These are phyloP conservation scores for Mariannaea sp. DNA, from an alignment of 2,329 filamentous ascomycete genomes.

Conservation along the genomic window DNA sequence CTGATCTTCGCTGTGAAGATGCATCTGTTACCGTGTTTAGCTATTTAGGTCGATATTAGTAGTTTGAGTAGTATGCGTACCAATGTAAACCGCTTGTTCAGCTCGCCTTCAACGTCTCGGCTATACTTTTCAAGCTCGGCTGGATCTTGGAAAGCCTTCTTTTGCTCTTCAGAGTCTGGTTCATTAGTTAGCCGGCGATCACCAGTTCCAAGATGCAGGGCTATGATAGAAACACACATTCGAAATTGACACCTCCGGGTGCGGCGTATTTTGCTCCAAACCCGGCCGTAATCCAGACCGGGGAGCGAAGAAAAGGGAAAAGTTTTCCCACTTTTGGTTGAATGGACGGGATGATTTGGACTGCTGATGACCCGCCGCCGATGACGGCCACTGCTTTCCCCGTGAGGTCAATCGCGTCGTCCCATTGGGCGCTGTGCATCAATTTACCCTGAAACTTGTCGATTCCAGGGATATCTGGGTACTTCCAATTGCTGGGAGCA, in stretches of 20 bases:
- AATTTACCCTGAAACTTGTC: conserved; percentile 48
- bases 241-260: not conserved
- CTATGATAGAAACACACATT: not conserved
- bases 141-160: not conserved
- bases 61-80: too few species aligned
- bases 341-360: not conserved
- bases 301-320: not conserved
- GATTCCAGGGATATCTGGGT: conserved; percentile 57
- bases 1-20: not conserved
- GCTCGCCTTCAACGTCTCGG: not conserved
- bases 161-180: not conserved
- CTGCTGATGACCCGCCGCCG: not conserved
- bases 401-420: not conserved
- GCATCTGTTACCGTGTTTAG: too few species aligned
- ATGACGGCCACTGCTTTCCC: not conserved
- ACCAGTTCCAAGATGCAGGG: too few species aligned
- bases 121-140: not conserved
- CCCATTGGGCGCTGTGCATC: not conserved
- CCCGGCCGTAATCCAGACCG: not conserved
- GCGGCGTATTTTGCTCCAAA: not conserved
- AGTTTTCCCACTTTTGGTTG: not conserved
- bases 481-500: conserved; percentile 66
- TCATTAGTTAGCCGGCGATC: too few species aligned
- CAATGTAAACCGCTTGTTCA: not conserved
- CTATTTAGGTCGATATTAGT: too few species aligned